phyloP scores from a whole-genome alignment of 352 stramenopile species.

The Phytophthora megakarya region DNA sequence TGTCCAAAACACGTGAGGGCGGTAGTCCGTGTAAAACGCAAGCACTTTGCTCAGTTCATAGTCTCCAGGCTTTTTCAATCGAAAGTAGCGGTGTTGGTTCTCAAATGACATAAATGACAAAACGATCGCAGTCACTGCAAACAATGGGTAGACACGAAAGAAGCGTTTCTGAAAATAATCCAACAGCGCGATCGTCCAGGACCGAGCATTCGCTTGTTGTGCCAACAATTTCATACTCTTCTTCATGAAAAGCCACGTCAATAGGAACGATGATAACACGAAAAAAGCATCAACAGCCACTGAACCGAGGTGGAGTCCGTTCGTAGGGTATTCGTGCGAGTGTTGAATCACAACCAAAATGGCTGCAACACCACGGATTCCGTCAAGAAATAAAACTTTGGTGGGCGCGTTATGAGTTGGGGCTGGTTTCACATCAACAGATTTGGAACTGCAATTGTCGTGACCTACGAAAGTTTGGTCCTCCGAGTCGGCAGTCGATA shows the following conservation, averaged over 20 bases:
- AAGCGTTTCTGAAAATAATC: slow-evolving; percentile 63
- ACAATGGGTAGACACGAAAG: slow-evolving; percentile 64
- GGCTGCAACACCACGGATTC: slow-evolving; percentile 30
- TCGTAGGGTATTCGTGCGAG: slow-evolving; percentile 21
- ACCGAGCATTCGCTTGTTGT: slow-evolving; percentile 11
- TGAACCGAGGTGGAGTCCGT: slow-evolving; percentile 27
- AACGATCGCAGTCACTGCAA: slow-evolving; percentile 39
- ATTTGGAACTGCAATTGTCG: slow-evolving; percentile 12
- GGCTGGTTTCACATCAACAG: slow-evolving; percentile 1
- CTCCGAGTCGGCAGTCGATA: slow-evolving; percentile 4
- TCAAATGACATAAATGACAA: slow-evolving; percentile 39
- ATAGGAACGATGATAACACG: slow-evolving; percentile 39
- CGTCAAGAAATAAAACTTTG: slow-evolving; percentile 34
- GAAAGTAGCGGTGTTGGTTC: slow-evolving; percentile 38
- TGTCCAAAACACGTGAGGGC: slow-evolving; percentile 48
- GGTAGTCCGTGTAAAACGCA: slow-evolving; percentile 34
- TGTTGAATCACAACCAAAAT: slow-evolving; percentile 40
- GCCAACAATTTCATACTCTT: slow-evolving; percentile 38
- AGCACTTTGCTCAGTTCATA: slow-evolving; percentile 48
- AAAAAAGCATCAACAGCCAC: slow-evolving; percentile 48
- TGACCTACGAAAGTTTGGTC: slow-evolving; percentile 13
- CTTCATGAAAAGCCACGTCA: slow-evolving; percentile 36
- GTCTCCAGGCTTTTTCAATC: slow-evolving; percentile 27
- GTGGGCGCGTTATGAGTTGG: background rate
- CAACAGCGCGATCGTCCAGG: slow-evolving; percentile 27